Evolutionary conservation across 78 protist species (phyloP), one percentile per base, ranked within the genome.

Genomic region (Dictyostelium discoideum): DNA sequence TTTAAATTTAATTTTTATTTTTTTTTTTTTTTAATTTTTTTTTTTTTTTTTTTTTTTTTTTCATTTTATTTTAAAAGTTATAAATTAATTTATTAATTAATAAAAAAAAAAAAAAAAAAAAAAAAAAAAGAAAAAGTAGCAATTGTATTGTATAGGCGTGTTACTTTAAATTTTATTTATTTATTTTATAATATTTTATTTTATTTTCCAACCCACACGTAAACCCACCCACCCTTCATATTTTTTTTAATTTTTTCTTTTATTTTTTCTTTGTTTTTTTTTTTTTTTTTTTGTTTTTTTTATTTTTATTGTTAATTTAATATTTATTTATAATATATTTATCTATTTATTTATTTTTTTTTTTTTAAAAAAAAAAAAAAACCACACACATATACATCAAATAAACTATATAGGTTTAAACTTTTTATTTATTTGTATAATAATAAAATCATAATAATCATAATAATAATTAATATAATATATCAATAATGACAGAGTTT

Each of bases 401-500:
- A 54, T 54, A 54, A 54, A 54, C 65, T 54, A 54, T 54, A 60
- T 20, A 60, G 69, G 69, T 60, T 60, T 60, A 60, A 60, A 54
- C 65, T 16, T 60, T 54, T 60, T 54, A 60, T 60, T 60, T 60
- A 60, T 60, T 60, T 60, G 69, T 60, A 60, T 60, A 20, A 60
- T 60, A 60, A 60, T 60, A 13, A 54, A 8, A 54, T 32, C 37
- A 54, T 54, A 20, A 20, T 60, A 60, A 60, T 20, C 0, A 60
- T 20, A 60, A 20, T 20, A 54, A 54, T 54, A 11, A 48, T 48
- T 9, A 9, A 48, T 9, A 16, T 60, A 16, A 60, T 10, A 46
- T 46, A 60, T 60, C 69, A 60, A 60, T 60, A 60, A 90, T 90
- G 95, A 60, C 85, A n/a, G 95, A 83, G 57, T 73, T 90, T 83